Evolutionary conservation across 1,284 basidiomycete genomes (phyloP).

Genomic region (Irpex sp.): DNA sequence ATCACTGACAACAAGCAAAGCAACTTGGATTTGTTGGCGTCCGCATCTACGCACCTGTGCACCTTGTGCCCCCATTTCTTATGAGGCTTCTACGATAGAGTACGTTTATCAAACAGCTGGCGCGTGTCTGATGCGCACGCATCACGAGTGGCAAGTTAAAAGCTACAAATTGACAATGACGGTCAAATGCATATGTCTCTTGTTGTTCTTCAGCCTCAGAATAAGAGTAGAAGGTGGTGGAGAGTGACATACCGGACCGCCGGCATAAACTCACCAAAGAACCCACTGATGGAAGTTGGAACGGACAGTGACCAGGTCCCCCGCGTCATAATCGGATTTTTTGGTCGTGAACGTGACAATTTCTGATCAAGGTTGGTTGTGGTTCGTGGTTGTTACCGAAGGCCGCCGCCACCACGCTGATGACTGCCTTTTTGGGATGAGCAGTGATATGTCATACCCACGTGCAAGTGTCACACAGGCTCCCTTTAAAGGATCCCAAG

Average conservation of each 20-base stretch:
- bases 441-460: not conserved
- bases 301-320: not conserved
- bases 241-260: not conserved
- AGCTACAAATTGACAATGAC: not conserved
- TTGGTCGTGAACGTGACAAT: not conserved
- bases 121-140: not conserved
- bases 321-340: not conserved
- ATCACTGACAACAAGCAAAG: not conserved
- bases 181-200: not conserved
- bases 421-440: not conserved
- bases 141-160: not conserved
- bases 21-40: not conserved
- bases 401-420: not conserved
- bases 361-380: not conserved
- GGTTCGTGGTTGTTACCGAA: not conserved
- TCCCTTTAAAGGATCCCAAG: not conserved
- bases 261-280: not conserved
- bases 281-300: not conserved
- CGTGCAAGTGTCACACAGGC: not conserved
- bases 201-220: not conserved
- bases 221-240: not conserved
- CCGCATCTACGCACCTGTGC: not conserved
- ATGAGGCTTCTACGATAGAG: not conserved
- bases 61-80: not conserved
- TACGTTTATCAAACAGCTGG: not conserved